Conservation (phyloP, 768 basidiomycete species). For the Agaricus sinodeliciosus region DNA sequence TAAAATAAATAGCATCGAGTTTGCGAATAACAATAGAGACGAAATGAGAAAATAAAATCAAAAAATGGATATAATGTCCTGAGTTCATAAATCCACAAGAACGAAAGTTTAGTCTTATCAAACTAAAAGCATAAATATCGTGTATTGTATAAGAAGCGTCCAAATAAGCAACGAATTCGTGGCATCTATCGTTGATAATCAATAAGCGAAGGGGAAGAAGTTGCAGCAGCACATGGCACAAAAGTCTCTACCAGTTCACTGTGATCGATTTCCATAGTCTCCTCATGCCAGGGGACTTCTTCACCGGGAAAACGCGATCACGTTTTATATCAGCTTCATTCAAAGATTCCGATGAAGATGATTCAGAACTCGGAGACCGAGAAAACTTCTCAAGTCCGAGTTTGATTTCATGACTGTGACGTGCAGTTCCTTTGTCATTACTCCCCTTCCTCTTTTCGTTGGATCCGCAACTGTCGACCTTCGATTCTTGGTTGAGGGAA, state of each 20-base stretch:
- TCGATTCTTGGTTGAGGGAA: not conserved
- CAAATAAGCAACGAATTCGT: too few relatives aligned
- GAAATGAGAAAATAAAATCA: too few relatives aligned
- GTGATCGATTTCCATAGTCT: slow-evolving; percentile 3
- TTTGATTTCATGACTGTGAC: not conserved
- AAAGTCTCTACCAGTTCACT: not conserved
- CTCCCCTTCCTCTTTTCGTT: not conserved
- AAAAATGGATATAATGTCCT: too few relatives aligned
- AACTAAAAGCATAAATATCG: too few relatives aligned
- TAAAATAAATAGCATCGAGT: too few relatives aligned
- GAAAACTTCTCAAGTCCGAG: not conserved
- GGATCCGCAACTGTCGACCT: not conserved
- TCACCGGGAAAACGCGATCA: not conserved
- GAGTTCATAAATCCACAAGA: too few relatives aligned
- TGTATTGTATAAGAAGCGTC: too few relatives aligned
- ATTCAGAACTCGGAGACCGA: not conserved
- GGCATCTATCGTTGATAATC: too few relatives aligned
- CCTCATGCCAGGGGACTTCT: not conserved
- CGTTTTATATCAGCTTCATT: not conserved
- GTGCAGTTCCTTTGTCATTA: not conserved
- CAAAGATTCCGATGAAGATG: not conserved
- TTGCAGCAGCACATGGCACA: too few relatives aligned
- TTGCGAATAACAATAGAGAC: too few relatives aligned
- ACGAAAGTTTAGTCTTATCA: too few relatives aligned
- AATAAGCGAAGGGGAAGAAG: too few relatives aligned